Evolutionary conservation across 2,329 filamentous ascomycete genomes (phyloP).

Genomic region (Boeremia lycopersici): DNA sequence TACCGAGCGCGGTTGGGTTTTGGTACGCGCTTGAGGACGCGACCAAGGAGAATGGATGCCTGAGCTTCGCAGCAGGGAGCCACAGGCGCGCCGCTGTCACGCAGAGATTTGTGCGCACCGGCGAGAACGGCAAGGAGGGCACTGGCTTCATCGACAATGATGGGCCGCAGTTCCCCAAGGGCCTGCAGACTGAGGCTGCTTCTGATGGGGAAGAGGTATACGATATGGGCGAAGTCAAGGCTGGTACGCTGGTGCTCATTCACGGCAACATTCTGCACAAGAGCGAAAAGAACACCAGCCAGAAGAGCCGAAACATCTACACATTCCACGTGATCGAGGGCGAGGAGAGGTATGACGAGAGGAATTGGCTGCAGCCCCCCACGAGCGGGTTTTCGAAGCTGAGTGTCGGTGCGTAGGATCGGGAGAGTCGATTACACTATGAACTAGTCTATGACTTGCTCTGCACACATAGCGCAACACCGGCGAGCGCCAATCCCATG

Average conservation of each 20-base stretch:
- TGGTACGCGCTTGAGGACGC: conserved; percentile 98
- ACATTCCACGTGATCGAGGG: conserved; percentile 97
- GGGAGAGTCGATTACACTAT: neutral
- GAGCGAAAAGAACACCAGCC: conserved; percentile 88
- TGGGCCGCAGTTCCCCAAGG: conserved; percentile 65
- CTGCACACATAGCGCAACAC: conserved; percentile 84
- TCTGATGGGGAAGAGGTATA: conserved; percentile 63
- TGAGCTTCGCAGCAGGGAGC: conserved; percentile 84
- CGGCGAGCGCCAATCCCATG: conserved; percentile 77
- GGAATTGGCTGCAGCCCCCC: conserved; percentile 93
- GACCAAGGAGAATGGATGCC: conserved; percentile 81
- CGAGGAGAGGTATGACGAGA: conserved; percentile 75
- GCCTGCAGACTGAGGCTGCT: conserved; percentile 47
- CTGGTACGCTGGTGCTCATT: conserved; percentile 88
- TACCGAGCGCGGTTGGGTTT: conserved; percentile 88
- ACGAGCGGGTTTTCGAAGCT: conserved; percentile 77
- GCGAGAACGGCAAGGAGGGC: conserved; percentile 42
- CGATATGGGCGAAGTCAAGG: conserved; percentile 84
- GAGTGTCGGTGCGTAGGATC: conserved; percentile 40
- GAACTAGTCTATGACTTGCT: conserved; percentile 46
- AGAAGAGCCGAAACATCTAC: conserved; percentile 90
- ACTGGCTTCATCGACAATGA: conserved; percentile 66
- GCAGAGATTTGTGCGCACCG: conserved; percentile 74
- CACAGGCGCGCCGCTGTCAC: conserved; percentile 75
- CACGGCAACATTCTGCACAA: conserved; percentile 96